Evolutionary conservation across 768 basidiomycete species (phyloP), one percentile per base, ranked within the genome.

Genomic region (Leccinum truebloodii): DNA sequence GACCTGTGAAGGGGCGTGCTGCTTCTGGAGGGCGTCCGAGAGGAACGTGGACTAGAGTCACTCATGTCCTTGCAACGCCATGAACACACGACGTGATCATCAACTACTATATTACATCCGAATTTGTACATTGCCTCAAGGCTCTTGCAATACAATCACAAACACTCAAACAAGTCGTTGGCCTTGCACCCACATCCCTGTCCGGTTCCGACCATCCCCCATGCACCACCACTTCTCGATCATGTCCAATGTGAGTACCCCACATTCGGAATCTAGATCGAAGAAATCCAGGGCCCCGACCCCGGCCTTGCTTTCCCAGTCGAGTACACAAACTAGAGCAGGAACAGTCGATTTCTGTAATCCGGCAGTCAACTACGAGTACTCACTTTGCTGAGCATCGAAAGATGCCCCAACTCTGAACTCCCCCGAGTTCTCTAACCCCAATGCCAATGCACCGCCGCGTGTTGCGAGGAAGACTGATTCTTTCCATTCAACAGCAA

Each of bases 161-260:
- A 63, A 65, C 26, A 67, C 10, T 61, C 48, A 67, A 10, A 52
- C 22, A 6, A 70, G 57, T 41, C n/a, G 62, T 32, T 35, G 65
- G 13, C 93, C 92, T 72, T 92, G 91, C 3, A 95, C 81, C 90
- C 92, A 96, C 73, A 94, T 80, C 3, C 74, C 78, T 2, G 59
- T 67, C 20, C 91, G 81, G 73, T 95, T 95, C 54, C 81, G 79
- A 5, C 67, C 67, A 67, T 91, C 87, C 0, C 94, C 94, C 46
- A 89, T 70, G 66, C 90, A 91, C 92, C 92, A 95, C 94, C 94
- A 95, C 69, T 89, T 92, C 73, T 95, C 94, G 24, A 95, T 64
- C 74, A 84, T 76, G 54, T 88, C 88, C 48, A 77, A 68, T 7
- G 74, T 74, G 56, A 81, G 56, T 32, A 53, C 57, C 59, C 54